Conservation (phyloP, 2,329 filamentous ascomycete species). For the Fusarium sp. region DNA sequence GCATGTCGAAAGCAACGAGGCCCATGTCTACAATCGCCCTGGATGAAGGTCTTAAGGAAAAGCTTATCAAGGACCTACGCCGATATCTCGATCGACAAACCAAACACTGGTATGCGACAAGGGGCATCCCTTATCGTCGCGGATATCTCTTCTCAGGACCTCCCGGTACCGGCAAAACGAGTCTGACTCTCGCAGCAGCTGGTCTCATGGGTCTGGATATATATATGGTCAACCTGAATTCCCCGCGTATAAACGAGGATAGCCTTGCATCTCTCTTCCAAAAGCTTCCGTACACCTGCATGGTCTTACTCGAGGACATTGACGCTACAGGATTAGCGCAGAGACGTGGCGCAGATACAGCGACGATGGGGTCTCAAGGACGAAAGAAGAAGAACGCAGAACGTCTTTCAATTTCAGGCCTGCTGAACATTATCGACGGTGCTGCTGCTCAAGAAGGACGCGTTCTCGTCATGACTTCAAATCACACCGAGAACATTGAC, state of each 20-base stretch:
- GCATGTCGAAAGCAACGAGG: conserved; percentile 13
- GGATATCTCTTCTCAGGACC: conserved; percentile 27
- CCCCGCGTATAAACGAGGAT: conserved; percentile 5
- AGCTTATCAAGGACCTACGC: background rate
- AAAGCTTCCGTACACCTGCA: background rate
- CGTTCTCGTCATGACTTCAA: conserved; percentile 77
- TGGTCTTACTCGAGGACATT: conserved; percentile 13
- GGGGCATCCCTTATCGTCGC: conserved; percentile 20
- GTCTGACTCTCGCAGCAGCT: conserved; percentile 9
- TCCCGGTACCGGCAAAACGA: conserved; percentile 27
- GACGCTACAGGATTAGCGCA: conserved; percentile 9
- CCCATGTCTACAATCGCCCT: conserved; percentile 16
- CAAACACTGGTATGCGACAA: conserved; percentile 10
- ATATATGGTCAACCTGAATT: conserved; percentile 14
- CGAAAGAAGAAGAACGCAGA: background rate
- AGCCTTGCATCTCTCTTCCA: conserved; percentile 6
- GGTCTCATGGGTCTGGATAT: conserved; percentile 6
- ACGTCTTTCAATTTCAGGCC: conserved; percentile 59
- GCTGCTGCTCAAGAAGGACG: conserved; percentile 73
- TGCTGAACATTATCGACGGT: conserved; percentile 74
- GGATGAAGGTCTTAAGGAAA: background rate
- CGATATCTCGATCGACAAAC: conserved; percentile 9
- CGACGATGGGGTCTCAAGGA: background rate
- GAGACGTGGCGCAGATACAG: background rate
- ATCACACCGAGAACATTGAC: conserved; percentile 47